phyloP scores from a whole-genome alignment of 768 basidiomycete species.

The Tricholoma matsutake region DNA sequence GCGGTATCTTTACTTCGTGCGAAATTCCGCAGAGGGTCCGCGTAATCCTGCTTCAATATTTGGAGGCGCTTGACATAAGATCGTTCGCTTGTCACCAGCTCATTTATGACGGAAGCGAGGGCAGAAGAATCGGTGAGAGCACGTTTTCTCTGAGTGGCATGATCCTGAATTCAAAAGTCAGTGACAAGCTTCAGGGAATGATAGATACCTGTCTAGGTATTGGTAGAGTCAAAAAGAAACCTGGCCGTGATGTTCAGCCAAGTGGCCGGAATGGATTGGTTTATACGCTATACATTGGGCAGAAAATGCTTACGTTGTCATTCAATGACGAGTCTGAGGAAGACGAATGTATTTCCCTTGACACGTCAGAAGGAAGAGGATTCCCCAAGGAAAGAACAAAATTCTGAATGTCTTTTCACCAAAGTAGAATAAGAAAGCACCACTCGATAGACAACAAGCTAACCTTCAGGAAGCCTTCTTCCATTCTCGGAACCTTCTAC shows the following conservation, averaged over 20 bases:
- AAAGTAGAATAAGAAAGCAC: conserved; percentile 9
- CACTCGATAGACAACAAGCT: conserved; percentile 15
- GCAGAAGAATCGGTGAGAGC: conserved; percentile 63
- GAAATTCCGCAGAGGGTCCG: conserved; percentile 86
- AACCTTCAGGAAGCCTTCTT: conserved; percentile 65
- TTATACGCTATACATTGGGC: neutral
- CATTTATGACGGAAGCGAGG: conserved; percentile 73
- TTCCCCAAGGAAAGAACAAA: conserved; percentile 76
- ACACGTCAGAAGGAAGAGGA: conserved; percentile 51
- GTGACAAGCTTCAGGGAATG: neutral
- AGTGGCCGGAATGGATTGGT: neutral
- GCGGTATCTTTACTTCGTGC: conserved; percentile 80
- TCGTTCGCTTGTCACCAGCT: conserved; percentile 85
- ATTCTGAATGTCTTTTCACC: conserved; percentile 65
- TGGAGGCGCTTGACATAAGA: conserved; percentile 83
- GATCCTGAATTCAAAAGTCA: conserved; percentile 28
- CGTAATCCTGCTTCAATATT: conserved; percentile 84
- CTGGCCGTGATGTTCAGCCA: neutral
- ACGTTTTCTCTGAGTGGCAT: conserved; percentile 48
- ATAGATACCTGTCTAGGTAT: neutral
- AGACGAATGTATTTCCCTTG: conserved; percentile 45
- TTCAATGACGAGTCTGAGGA: conserved; percentile 34
- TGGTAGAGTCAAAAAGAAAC: neutral
- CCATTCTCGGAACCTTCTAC: conserved; percentile 80
- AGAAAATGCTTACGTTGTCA: conserved; percentile 41